Evolutionary conservation across 2,329 filamentous ascomycete species (phyloP), one percentile per base, ranked within the genome.

Genomic region (Bipolaris victoriae): DNA sequence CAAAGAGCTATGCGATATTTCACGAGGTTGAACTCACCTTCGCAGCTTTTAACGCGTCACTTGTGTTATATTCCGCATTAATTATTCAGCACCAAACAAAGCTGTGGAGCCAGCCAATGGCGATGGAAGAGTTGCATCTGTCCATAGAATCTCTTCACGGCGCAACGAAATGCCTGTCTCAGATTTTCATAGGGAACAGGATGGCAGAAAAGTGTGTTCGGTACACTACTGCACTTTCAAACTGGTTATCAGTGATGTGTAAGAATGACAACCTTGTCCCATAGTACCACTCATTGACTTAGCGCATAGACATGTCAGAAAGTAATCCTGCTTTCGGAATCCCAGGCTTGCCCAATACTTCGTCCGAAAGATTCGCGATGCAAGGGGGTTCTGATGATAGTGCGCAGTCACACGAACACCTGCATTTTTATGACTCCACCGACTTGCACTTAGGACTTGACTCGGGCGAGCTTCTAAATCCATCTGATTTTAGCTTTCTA

Each of bases 61-160:
- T 77, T 3, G 69, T 75, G 0, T 66, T 78, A 10, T 70, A 76
- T 36, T 70, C 70, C 7, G 58, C 61, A 6, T 56, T 74, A 9
- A 57, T 72, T 40, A 60, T 69, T 47, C n/a, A 59, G 35, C 58
- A 59, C 18, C 60, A 49, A 49, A 51, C 37, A 43, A 49, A 56
- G 36, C 39, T 36, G n/a, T 44, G 43, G 24, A 33, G 41, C 53
- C 57, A 58, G 47, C 22, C 22, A 15, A 16, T 40, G 41, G 56
- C 29, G 31, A 40, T 57, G 39, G 57, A 55, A 16, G 41, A 54
- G 44, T 24, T 60, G 52, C 11, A 62, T 47, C 18, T 55, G 49
- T 48, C 49, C 41, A 39, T 52, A 7, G 35, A 58, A 7, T 49
- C n/a, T 22, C 57, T 62, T 16, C 33, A 51, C 4, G 3, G 52